Conservation (phyloP, 805 yeast genomes). For the Metschnikowia rubicola region DNA sequence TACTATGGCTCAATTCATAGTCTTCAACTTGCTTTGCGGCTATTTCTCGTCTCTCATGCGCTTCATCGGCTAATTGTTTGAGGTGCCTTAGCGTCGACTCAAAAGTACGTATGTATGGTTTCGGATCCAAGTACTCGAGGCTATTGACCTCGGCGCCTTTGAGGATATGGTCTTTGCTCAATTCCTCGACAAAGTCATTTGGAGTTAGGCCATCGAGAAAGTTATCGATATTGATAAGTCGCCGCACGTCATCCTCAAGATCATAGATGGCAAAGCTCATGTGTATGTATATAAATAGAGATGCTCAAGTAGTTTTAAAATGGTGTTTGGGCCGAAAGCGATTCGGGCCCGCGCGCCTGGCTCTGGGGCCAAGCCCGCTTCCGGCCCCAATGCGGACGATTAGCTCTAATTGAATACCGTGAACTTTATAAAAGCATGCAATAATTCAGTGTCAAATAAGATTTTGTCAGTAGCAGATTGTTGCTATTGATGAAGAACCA, state of each 20-base stretch:
- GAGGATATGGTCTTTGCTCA: conserved; percentile 63
- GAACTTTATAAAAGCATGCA: no score
- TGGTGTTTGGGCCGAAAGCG: no score
- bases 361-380: no score
- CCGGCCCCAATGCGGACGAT: no score
- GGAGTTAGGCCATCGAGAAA: conserved; percentile 69
- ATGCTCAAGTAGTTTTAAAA: no score
- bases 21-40: conserved; percentile 56
- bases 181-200: conserved; percentile 74
- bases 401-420: no score
- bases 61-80: conserved; percentile 55
- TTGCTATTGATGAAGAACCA: no score
- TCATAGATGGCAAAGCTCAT: conserved; percentile 53
- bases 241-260: conserved; percentile 59
- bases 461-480: no score
- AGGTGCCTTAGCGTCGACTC: conserved; percentile 79
- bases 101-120: conserved; percentile 90
- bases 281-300: background rate
- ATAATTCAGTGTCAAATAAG: no score
- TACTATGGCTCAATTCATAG: conserved; percentile 64
- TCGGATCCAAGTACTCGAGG: conserved; percentile 71
- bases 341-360: no score
- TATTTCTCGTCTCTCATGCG: conserved; percentile 46
- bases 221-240: conserved; percentile 54
- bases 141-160: conserved; percentile 50